Evolutionary conservation across 1,284 basidiomycete genomes (phyloP), one percentile per base, ranked within the genome.

Genomic region (Malassezia equina): DNA sequence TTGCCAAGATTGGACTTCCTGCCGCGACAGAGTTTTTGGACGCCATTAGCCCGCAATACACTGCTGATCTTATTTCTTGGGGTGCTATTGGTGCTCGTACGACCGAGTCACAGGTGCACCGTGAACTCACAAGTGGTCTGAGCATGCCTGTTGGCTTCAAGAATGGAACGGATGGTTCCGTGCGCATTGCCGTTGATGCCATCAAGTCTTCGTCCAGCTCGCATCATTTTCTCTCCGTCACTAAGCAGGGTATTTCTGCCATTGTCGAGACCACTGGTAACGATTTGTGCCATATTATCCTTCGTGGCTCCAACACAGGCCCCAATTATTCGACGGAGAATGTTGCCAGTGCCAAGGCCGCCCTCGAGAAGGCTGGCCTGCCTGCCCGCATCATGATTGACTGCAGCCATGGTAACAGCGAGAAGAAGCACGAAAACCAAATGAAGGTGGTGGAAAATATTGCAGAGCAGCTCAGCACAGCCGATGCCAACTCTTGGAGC

Each of bases 161-260:
- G 74, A 81, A 81, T 67, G 80, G 79, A 15, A 80, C 71, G 4
- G 71, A 74, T 32, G 71, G 71, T 0, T 55, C 52, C 21, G 67
- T 73, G 47, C 51, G 52, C 9, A 67, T 74, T 31, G 91, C 93
- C 4, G 86, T 98, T 52, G 93, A 99, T 76, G 93, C 94, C 13
- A 96, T 98, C 87, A 84, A 86, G 61, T 86, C 89, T 0, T 84
- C 90, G 11, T 85, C 84, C 6, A 86, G 90, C 75, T 87, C 90
- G 17, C 93, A 98, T 77, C 86, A 87, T 51, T 99, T 99, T 81
- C 88, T 99, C 83, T 91, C 90, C 70, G 91, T 99, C 61, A 95
- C 91, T 48, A 86, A 88, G 71, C 86, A 93, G 60, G 91, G 88
- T 60, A 72, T 75, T 36, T 67, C 67, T 2, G 74, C 73, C 31